These are phyloP conservation scores for Sporothrix pallida DNA, from an alignment of 2,329 filamentous ascomycete species.

Conservation along the genomic window DNA sequence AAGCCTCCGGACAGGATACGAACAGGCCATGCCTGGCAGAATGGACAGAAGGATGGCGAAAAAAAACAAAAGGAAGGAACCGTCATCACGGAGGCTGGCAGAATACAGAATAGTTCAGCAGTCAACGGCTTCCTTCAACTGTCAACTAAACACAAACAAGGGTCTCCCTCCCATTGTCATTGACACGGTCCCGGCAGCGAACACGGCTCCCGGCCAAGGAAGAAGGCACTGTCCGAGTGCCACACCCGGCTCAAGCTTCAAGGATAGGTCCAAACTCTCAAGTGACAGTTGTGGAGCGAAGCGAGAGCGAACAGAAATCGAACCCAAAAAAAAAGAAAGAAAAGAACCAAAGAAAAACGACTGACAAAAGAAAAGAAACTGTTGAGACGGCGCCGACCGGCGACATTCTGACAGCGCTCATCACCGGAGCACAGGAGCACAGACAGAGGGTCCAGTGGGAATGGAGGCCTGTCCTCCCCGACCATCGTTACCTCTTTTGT, in stretches of 20 bases:
- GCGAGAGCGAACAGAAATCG: not conserved
- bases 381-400: not conserved
- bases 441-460: not conserved
- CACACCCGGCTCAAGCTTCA: not conserved
- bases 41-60: not conserved
- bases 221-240: slow-evolving; percentile 1
- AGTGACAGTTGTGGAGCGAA: slow-evolving; percentile 7
- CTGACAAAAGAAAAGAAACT: not conserved
- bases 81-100: not conserved
- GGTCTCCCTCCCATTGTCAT: not conserved
- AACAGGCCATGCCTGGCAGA: not conserved
- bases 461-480: not conserved
- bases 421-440: not conserved
- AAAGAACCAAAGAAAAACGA: not conserved
- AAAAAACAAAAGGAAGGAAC: not conserved
- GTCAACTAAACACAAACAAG: not conserved
- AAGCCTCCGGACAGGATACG: slow-evolving; percentile 5
- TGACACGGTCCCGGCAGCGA: not conserved
- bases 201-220: not conserved
- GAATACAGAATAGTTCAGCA: not conserved
- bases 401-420: not conserved
- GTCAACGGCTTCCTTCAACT: not conserved
- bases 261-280: not conserved
- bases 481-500: not conserved
- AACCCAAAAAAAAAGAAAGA: no score